phyloP scores from a whole-genome alignment of 768 basidiomycete genomes.

The Naganishia kalamii region DNA sequence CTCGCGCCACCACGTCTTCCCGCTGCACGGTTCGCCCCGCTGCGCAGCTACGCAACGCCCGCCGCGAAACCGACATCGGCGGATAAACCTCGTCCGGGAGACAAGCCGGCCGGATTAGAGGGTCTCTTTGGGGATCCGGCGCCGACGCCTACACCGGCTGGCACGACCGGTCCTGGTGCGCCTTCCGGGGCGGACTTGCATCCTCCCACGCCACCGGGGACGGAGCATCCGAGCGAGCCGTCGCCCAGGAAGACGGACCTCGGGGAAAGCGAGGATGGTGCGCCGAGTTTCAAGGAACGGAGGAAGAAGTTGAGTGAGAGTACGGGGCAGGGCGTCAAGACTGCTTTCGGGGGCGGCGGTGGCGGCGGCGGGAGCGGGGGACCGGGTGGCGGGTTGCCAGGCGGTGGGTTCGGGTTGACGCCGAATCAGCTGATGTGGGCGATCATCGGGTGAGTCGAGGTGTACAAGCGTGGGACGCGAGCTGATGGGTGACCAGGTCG shows the following conservation, averaged over 20 bases:
- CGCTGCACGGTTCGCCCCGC: neutral
- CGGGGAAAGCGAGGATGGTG: constrained; percentile 27
- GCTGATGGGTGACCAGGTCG: constrained; percentile 25
- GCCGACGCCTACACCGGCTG: constrained; percentile 6
- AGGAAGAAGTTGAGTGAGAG: constrained; percentile 34
- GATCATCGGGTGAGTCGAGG: constrained; percentile 28
- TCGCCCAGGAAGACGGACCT: constrained; percentile 36
- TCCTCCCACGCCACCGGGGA: constrained; percentile 37
- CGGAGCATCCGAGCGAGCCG: constrained; percentile 34
- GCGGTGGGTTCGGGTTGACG: constrained; percentile 35
- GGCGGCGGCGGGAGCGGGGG: constrained; percentile 34
- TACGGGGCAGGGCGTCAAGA: constrained; percentile 29
- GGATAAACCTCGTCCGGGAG: neutral
- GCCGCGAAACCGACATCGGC: neutral
- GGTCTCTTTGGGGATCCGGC: constrained; percentile 9
- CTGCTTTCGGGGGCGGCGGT: constrained; percentile 36
- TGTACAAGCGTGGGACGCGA: neutral
- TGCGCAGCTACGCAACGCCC: neutral
- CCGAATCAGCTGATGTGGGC: constrained; percentile 42
- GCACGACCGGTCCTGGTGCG: constrained; percentile 23
- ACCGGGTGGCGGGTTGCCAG: constrained; percentile 28
- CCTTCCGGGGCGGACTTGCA: constrained; percentile 22
- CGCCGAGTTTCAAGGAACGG: constrained; percentile 25
- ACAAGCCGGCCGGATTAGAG: constrained; percentile 16
- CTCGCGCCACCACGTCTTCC: constrained; percentile 1